These are phyloP conservation scores for Corrigiola litoralis DNA, from an alignment of 179 eudicot species.

Conservation along the genomic window DNA sequence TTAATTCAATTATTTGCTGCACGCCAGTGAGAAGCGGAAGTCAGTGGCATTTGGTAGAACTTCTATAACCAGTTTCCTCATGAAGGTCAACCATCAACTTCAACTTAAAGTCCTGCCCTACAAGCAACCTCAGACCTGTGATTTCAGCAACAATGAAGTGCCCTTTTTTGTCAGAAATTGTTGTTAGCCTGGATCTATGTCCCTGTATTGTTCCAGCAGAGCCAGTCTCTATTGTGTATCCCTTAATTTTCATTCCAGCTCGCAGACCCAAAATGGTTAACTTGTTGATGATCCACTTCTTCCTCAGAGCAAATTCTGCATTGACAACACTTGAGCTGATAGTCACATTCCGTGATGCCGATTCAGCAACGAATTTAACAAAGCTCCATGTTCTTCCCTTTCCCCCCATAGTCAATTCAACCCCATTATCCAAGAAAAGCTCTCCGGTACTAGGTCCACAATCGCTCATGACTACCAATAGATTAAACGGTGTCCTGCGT, in stretches of 20 bases:
- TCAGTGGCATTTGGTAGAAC: too few relatives aligned
- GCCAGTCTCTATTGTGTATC: constrained; percentile 2
- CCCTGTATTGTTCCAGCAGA: background rate
- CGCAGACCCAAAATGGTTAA: constrained; percentile 24
- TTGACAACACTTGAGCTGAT: constrained; percentile 45
- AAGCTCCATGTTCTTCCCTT: constrained; percentile 56
- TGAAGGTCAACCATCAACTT: background rate
- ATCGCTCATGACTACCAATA: constrained; percentile 38
- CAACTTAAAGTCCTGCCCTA: constrained; percentile 27
- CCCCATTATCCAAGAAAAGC: constrained; percentile 65
- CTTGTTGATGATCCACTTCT: constrained; percentile 17
- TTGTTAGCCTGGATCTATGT: background rate
- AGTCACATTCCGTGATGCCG: constrained; percentile 12
- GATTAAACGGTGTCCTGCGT: constrained; percentile 47
- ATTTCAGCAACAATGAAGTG: constrained; percentile 26
- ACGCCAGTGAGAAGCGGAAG: too few relatives aligned
- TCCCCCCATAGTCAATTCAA: constrained; percentile 44
- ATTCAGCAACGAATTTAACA: constrained; percentile 32
- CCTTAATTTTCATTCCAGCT: constrained; percentile 14
- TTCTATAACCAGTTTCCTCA: background rate
- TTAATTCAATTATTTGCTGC: too few relatives aligned
- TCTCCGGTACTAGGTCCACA: constrained; percentile 42
- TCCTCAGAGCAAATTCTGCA: constrained; percentile 29
- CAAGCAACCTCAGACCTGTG: constrained; percentile 11
- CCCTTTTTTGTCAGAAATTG: constrained; percentile 3